Evolutionary conservation across 371 early-diverging fungal genomes (phyloP).

Genomic region (Chytridium lagenaria): DNA sequence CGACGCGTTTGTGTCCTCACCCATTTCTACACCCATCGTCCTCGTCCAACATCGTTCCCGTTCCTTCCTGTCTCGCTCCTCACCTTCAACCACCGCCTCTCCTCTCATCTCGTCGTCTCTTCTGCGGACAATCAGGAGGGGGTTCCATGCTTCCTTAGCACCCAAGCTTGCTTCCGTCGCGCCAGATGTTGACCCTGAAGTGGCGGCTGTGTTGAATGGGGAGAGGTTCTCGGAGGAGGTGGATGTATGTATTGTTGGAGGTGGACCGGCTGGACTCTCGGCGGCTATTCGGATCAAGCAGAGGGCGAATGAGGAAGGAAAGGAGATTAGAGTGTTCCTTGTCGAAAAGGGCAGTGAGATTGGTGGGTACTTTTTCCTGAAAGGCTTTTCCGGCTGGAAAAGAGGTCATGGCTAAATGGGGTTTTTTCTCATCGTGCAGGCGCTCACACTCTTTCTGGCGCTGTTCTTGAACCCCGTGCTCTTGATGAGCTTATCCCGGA

Average conservation of each 20-base stretch:
- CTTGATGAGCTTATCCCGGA: conserved; percentile 95
- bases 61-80: no score
- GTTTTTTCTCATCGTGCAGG: conserved; percentile 49
- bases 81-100: no score
- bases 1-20: no score
- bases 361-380: conserved; percentile 58
- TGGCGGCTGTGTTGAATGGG: conserved; percentile 42
- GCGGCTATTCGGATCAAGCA: conserved; percentile 96
- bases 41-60: no score
- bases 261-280: conserved; percentile 92
- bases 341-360: conserved; percentile 96
- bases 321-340: conserved; percentile 89
- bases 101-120: no score
- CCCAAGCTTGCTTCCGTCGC: background rate
- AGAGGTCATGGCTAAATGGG: no score
- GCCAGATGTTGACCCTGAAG: conserved; percentile 35
- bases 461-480: conserved; percentile 93
- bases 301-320: conserved; percentile 81
- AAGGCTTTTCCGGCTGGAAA: no score
- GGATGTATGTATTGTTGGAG: conserved; percentile 97
- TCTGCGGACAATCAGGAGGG: background rate
- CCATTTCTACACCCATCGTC: no score
- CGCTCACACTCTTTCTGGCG: conserved; percentile 94
- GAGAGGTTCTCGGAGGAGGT: conserved; percentile 75
- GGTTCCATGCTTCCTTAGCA: background rate